phyloP scores from a whole-genome alignment of 352 stramenopile species.

The Globisporangium nodosum region DNA sequence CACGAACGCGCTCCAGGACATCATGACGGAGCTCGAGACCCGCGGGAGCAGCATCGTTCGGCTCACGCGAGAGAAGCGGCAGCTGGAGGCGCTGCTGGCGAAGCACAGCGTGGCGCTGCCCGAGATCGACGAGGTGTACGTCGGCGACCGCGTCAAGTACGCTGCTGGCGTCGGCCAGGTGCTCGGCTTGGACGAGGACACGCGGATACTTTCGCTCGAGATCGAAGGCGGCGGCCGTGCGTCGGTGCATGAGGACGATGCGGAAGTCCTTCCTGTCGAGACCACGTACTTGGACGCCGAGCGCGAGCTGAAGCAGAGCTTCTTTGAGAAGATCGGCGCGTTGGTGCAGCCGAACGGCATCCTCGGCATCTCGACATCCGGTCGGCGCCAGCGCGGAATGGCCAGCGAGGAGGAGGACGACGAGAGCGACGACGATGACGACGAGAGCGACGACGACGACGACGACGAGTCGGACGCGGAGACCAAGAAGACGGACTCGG shows the following conservation, averaged over 20 bases:
- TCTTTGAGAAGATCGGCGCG: constrained; percentile 67
- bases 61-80: constrained; percentile 59
- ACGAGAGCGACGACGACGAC: constrained; percentile 22
- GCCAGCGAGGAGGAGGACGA: constrained; percentile 15
- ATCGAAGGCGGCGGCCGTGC: constrained; percentile 34
- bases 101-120: constrained; percentile 36
- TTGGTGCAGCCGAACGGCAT: constrained; percentile 49
- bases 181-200: constrained; percentile 28
- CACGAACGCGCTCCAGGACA: constrained; percentile 69
- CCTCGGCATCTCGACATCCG: constrained; percentile 17
- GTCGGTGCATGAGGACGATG: constrained; percentile 53
- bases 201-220: constrained; percentile 37
- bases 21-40: constrained; percentile 74
- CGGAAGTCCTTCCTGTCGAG: constrained; percentile 48
- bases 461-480: constrained; percentile 18
- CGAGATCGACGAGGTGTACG: constrained; percentile 56
- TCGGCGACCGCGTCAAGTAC: constrained; percentile 49
- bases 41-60: constrained; percentile 45
- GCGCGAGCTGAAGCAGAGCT: constrained; percentile 46
- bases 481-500: not conserved
- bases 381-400: not conserved
- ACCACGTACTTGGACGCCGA: constrained; percentile 49
- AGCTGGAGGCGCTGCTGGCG: constrained; percentile 44
- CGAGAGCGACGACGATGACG: constrained; percentile 26
- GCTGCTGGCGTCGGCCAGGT: constrained; percentile 43